Percentiles rank a stretch among this genome's conserved stretches.
These are phyloP conservation scores for Tubosaeta sp. DNA, from an alignment of 768 basidiomycete genomes.

Conservation along the genomic window DNA sequence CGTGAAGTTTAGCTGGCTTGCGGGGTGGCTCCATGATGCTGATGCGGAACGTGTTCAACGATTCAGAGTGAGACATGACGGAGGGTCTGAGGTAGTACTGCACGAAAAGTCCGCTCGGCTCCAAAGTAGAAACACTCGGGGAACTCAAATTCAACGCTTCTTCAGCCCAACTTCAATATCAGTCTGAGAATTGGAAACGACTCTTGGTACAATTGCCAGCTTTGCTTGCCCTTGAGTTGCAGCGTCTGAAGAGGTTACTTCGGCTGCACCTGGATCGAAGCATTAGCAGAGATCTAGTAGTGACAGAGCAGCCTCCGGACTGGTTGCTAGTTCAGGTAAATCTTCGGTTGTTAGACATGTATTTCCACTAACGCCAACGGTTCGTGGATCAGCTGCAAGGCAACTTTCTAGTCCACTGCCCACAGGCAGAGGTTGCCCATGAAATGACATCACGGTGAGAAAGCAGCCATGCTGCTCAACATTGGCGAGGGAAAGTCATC, in stretches of 20 bases:
- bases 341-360: no score
- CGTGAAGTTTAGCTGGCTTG: no score
- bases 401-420: conserved; percentile 38
- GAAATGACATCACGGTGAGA: conserved; percentile 44
- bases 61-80: no score
- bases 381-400: conserved; percentile 36
- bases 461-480: conserved; percentile 47
- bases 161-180: conserved; percentile 12
- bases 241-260: conserved; percentile 8
- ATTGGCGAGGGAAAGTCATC: no score
- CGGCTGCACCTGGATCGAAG: background rate
- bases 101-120: no score
- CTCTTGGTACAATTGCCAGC: conserved; percentile 28
- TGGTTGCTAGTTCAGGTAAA: conserved; percentile 1
- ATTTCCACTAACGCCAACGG: background rate
- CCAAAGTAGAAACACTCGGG: no score
- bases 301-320: no score
- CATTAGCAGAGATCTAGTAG: background rate
- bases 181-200: conserved; percentile 23
- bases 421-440: conserved; percentile 39
- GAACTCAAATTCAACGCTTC: no score
- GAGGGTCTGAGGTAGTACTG: no score
- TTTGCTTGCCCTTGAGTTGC: conserved; percentile 25
- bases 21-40: no score
- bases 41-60: no score